These are phyloP conservation scores for Amesomyces nigricolor DNA, from an alignment of 2,329 filamentous ascomycete species.

Conservation along the genomic window DNA sequence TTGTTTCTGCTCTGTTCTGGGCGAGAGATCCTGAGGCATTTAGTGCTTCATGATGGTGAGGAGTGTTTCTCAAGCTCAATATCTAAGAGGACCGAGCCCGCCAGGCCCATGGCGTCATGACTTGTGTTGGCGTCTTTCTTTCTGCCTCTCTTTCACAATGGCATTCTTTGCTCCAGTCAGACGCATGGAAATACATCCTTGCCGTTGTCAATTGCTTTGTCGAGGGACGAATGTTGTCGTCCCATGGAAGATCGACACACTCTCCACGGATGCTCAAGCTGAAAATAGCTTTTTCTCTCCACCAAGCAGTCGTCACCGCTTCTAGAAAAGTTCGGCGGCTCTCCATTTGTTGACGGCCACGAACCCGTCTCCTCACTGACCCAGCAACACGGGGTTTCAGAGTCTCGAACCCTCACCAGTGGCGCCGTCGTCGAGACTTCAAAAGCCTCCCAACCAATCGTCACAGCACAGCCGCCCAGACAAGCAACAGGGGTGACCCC, in stretches of 20 bases:
- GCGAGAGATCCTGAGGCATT: slow-evolving; percentile 18
- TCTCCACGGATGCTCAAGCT: no score
- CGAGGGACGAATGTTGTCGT: no score
- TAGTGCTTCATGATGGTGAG: slow-evolving; percentile 9
- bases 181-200: no score
- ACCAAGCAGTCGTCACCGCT: no score
- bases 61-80: background rate
- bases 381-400: slow-evolving; percentile 10
- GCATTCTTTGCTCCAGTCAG: no score
- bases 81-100: no score
- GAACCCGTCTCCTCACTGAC: background rate
- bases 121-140: background rate
- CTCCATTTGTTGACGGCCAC: background rate
- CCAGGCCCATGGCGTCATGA: background rate
- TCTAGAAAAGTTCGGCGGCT: background rate
- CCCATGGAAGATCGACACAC: no score
- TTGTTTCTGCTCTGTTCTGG: background rate
- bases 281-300: no score
- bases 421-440: background rate
- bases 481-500: slow-evolving; percentile 13
- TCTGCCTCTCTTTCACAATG: no score
- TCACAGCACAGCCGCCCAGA: slow-evolving; percentile 12
- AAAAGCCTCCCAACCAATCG: slow-evolving; percentile 16
- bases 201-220: no score
- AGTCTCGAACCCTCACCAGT: slow-evolving; percentile 2